Evolutionary conservation across 805 yeast species (phyloP).

Genomic region (Wickerhamiella vanderwaltii): DNA sequence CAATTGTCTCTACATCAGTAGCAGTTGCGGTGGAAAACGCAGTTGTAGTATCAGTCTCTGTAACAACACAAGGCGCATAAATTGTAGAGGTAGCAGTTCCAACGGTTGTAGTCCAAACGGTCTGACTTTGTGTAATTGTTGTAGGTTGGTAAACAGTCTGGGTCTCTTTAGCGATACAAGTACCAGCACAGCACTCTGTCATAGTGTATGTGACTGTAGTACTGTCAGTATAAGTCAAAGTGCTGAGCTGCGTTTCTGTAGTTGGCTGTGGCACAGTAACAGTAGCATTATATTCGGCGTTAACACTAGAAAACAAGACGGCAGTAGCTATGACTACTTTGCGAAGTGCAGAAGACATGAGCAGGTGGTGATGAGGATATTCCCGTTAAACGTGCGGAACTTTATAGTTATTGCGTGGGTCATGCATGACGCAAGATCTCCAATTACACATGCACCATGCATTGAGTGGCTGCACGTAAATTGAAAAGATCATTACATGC

Average conservation of each 20-base stretch:
- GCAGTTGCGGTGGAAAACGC: constrained; percentile 6
- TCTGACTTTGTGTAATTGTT: constrained; percentile 5
- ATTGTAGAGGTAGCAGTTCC: constrained; percentile 10
- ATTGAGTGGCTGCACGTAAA: constrained; percentile 9
- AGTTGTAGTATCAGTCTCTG: constrained; percentile 9
- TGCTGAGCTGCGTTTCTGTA: constrained; percentile 5
- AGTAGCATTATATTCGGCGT: background rate
- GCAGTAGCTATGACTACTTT: constrained; percentile 2
- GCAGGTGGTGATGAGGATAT: background rate
- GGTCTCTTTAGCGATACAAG: constrained; percentile 7
- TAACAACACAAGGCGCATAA: constrained; percentile 8
- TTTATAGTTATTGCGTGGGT: constrained; percentile 5
- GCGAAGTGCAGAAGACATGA: background rate
- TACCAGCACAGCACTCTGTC: constrained; percentile 10
- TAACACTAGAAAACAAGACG: background rate
- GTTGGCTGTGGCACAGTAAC: constrained; percentile 10
- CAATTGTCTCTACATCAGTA: constrained; percentile 6
- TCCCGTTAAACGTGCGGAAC: background rate
- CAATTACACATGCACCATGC: too few species aligned
- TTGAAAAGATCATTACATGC: constrained; percentile 7
- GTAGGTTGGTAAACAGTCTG: constrained; percentile 10
- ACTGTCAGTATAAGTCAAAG: constrained; percentile 8
- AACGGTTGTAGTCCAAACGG: background rate
- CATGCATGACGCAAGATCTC: constrained; percentile 7
- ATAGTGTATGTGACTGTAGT: constrained; percentile 6